Evolutionary conservation across 1,284 basidiomycete genomes (phyloP).

Genomic region (Taiwanofungus camphoratus): DNA sequence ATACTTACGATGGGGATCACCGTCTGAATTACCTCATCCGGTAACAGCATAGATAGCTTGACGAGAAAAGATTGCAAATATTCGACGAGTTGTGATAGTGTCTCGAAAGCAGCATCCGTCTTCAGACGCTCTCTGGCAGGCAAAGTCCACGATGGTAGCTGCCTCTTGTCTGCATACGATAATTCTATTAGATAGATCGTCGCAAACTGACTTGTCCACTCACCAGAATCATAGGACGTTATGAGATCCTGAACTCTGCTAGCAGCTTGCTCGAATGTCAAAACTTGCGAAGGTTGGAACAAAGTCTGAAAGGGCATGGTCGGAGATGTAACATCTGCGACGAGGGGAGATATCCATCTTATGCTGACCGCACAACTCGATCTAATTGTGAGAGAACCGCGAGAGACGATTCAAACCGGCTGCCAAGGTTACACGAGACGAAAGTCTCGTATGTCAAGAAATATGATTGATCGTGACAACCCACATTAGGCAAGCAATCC

Average conservation of each 20-base stretch:
- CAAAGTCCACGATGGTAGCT: neutral
- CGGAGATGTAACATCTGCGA: too few species aligned
- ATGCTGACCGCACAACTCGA: too few species aligned
- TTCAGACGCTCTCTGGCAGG: neutral
- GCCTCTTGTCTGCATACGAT: neutral
- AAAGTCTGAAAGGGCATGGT: neutral
- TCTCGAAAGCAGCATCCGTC: neutral
- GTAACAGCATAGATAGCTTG: neutral
- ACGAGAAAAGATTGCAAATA: neutral
- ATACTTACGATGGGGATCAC: neutral
- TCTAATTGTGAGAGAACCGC: too few species aligned
- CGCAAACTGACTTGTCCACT: too few species aligned
- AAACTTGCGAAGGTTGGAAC: neutral
- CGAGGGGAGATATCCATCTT: too few species aligned
- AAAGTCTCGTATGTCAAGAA: too few species aligned
- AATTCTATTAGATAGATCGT: too few species aligned
- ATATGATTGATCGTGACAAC: too few species aligned
- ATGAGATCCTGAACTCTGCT: neutral
- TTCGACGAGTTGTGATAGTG: neutral
- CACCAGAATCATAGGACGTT: neutral
- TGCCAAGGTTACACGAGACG: too few species aligned
- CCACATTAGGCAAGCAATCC: too few species aligned
- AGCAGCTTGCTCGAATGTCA: neutral
- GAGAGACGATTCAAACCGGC: too few species aligned
- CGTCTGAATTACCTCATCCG: neutral